Base-by-base conservation (phyloP, 768 basidiomycete species). In the Pleurotus sapidus region DNA sequence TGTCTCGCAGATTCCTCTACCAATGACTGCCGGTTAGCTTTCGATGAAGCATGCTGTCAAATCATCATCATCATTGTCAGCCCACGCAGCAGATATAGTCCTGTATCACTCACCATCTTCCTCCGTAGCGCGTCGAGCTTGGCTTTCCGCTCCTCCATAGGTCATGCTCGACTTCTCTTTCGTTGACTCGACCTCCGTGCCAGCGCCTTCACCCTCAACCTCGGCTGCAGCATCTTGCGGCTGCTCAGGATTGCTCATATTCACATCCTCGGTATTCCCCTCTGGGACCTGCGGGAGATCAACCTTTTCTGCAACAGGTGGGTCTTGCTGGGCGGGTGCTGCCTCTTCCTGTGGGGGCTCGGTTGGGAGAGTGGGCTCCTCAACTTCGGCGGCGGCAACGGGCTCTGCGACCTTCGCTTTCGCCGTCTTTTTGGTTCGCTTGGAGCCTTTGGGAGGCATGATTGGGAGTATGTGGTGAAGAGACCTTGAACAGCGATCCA, bases 1-100 rank as follows among this genome's bases (percentile, higher is more conserved):
- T 84, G 77, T 67, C 83, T 90, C 17, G 91, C 83, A 37, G 87
- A 84, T 67, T 98, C 96, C 60, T 93, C 88, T 14, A 97, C 78
- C 14, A 98, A 76, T 1, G 94, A 90, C 34, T 84, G 82, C 11
- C 95, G 86, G 70, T 99, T 99, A 3, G 87, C 93, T 65, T 80
- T 84, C 0, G 90, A 76, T 1, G 93, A 91, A 27, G 83, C 80
- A 50, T 82, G 86, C 94, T 95, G 53, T n/a, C 7, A 39, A 39
- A 49, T 25, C 15, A 34, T 7, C 15, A 34, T 7, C 11, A 8
- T 34, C 30, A 11, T 3, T 11, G 8, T 56, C 39, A 54, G 15
- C 18, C 18, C 12, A 20, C n/a, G 3, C 24, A 7, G 55, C 56
- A 34, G 54, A 11, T 34, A 55, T 37, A 46, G 3, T 43, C 5